phyloP scores from a whole-genome alignment of 305 asterid species.

The Plantago lanceolata region DNA sequence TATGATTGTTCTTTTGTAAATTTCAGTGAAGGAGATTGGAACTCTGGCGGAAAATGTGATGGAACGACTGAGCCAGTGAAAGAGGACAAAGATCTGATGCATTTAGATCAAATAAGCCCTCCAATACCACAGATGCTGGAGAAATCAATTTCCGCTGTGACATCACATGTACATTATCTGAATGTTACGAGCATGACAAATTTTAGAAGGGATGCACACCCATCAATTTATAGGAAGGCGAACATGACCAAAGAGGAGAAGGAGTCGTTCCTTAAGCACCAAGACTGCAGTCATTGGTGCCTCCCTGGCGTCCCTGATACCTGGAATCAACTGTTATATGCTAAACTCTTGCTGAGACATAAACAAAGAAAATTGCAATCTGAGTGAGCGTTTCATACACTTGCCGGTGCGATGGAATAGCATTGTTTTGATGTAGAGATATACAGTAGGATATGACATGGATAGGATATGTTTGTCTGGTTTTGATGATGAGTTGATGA shows the following conservation, averaged over 20 bases:
- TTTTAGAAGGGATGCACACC: conserved; percentile 38
- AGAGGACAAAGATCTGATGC: conserved; percentile 29
- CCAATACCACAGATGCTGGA: conserved; percentile 41
- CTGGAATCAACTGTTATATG: conserved; percentile 37
- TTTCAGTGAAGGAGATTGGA: conserved; percentile 47
- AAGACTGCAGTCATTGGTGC: conserved; percentile 47
- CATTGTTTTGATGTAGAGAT: no score
- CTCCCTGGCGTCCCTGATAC: conserved; percentile 44
- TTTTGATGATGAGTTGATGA: not conserved
- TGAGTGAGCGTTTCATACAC: not conserved
- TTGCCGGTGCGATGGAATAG: not conserved
- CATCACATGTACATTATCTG: conserved; percentile 25
- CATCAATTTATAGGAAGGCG: conserved; percentile 36
- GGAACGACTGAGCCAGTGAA: conserved; percentile 27
- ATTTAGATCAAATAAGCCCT: conserved; percentile 27
- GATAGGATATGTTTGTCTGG: not conserved
- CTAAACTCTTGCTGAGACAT: conserved; percentile 33
- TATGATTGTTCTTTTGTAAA: conserved; percentile 2
- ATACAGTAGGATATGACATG: conserved; percentile 1
- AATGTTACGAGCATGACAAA: conserved; percentile 39
- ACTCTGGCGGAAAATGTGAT: conserved; percentile 42
- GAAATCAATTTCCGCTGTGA: conserved; percentile 19
- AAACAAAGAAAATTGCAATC: conserved; percentile 27
- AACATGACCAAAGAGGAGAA: conserved; percentile 37
- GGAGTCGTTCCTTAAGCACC: conserved; percentile 22